phyloP scores from a whole-genome alignment of 2,329 filamentous ascomycete species.

The Simplicillium sp. region DNA sequence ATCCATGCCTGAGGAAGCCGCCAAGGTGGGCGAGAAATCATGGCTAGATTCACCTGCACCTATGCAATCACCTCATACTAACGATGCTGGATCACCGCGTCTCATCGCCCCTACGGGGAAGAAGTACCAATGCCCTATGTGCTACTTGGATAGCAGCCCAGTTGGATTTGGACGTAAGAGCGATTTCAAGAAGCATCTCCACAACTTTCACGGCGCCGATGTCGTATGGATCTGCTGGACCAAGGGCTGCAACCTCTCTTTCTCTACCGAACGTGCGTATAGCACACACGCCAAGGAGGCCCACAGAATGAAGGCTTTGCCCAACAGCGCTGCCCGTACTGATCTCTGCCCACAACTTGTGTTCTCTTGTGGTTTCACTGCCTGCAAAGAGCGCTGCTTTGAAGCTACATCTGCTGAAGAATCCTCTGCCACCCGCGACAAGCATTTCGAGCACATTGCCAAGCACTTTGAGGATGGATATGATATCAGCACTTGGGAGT shows the following conservation, averaged over 20 bases:
- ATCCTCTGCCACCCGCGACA: conserved; percentile 26
- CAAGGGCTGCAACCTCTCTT: conserved; percentile 29
- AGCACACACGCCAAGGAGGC: conserved; percentile 32
- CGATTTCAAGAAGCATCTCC: conserved; percentile 39
- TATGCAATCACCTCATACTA: conserved; percentile 23
- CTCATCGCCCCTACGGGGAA: conserved; percentile 27
- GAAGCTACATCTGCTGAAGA: conserved; percentile 27
- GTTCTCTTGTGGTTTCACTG: conserved; percentile 32
- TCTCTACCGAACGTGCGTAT: conserved; percentile 35
- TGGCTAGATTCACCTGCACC: conserved; percentile 29
- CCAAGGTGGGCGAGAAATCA: conserved; percentile 23
- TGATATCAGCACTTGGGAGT: conserved; percentile 32
- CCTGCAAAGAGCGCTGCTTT: conserved; percentile 32
- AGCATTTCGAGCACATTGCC: conserved; percentile 36
- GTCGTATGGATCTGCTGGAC: conserved; percentile 32
- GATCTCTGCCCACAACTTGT: conserved; percentile 33
- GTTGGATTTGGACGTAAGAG: conserved; percentile 36
- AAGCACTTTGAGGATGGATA: conserved; percentile 35
- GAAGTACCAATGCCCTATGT: conserved; percentile 35
- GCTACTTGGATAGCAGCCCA: conserved; percentile 33
- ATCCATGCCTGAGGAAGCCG: conserved; percentile 23
- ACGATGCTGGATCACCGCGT: conserved; percentile 21
- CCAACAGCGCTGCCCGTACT: conserved; percentile 28
- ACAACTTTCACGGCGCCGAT: conserved; percentile 35
- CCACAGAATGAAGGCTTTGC: conserved; percentile 29